Evolutionary conservation across 495 filamentous ascomycete genomes (phyloP).

Genomic region (Rostrohypoxylon terebratum): DNA sequence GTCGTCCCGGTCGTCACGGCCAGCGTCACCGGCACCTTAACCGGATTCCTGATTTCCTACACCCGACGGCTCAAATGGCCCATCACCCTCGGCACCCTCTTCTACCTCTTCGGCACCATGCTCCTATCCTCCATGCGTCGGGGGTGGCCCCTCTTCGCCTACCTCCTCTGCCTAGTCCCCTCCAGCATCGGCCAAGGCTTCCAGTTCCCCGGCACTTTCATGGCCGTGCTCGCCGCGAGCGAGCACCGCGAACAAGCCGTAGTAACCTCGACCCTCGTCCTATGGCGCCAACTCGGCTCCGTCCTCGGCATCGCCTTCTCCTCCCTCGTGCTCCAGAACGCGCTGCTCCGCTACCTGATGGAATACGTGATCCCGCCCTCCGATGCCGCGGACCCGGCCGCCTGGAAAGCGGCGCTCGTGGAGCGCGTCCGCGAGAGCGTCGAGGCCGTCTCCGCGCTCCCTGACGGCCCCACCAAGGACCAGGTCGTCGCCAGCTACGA

Average conservation of each 20-base stretch:
- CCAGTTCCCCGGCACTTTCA: slow-evolving; percentile 70
- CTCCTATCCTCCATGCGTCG: slow-evolving; percentile 62
- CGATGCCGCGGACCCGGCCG: slow-evolving; percentile 45
- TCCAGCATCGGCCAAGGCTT: slow-evolving; percentile 74
- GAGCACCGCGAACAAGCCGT: slow-evolving; percentile 79
- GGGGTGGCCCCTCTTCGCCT: slow-evolving; percentile 67
- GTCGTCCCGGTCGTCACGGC: slow-evolving; percentile 69
- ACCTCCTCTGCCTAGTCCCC: slow-evolving; percentile 72
- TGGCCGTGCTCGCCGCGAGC: slow-evolving; percentile 74
- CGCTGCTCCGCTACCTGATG: slow-evolving; percentile 69
- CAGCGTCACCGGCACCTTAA: slow-evolving; percentile 69
- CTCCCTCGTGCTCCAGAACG: slow-evolving; percentile 81
- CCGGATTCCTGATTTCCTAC: slow-evolving; percentile 77
- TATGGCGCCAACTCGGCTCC: slow-evolving; percentile 75
- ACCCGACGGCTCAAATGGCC: slow-evolving; percentile 73
- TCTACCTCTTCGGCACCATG: slow-evolving; percentile 66
- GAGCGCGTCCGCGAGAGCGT: slow-evolving; percentile 56
- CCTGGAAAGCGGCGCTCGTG: slow-evolving; percentile 52
- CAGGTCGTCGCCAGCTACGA: slow-evolving; percentile 71
- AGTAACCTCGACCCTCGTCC: slow-evolving; percentile 74
- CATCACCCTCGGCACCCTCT: slow-evolving; percentile 66
- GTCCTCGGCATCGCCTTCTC: slow-evolving; percentile 78
- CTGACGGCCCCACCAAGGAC: slow-evolving; percentile 47
- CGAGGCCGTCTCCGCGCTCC: slow-evolving; percentile 56
- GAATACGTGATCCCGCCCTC: slow-evolving; percentile 65